Evolutionary conservation across 2,329 filamentous ascomycete genomes (phyloP).

Genomic region (Colletotrichum graminicola): DNA sequence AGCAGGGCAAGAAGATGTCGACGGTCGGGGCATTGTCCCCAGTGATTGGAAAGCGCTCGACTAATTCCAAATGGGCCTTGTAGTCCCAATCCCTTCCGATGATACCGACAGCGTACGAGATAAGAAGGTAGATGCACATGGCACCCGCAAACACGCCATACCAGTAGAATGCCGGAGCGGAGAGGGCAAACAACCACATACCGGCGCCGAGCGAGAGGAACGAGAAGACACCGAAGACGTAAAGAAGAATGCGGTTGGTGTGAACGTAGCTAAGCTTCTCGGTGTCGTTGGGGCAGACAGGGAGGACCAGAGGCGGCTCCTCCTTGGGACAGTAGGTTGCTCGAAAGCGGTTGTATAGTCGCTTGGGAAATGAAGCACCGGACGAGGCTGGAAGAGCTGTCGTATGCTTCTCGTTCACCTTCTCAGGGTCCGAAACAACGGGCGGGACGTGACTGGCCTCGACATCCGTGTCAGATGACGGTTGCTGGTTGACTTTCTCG

Average conservation of each 20-base stretch:
- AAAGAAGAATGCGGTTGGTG: conserved; percentile 55
- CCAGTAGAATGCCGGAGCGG: conserved; percentile 52
- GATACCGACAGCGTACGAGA: conserved; percentile 56
- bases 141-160: conserved; percentile 54
- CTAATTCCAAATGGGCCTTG: conserved; percentile 48
- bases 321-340: conserved; percentile 51
- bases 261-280: conserved; percentile 55
- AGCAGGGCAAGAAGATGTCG: conserved; percentile 57
- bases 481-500: conserved; percentile 35
- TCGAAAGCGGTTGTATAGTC: conserved; percentile 46
- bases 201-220: conserved; percentile 56
- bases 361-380: conserved; percentile 41
- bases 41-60: conserved; percentile 50
- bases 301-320: conserved; percentile 51
- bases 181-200: conserved; percentile 57
- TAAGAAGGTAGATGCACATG: conserved; percentile 56
- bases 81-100: conserved; percentile 56
- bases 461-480: conserved; percentile 34
- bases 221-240: conserved; percentile 55
- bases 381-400: conserved; percentile 30
- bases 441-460: conserved; percentile 32
- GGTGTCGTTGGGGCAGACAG: conserved; percentile 53
- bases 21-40: conserved; percentile 53
- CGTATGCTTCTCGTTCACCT: conserved; percentile 37
- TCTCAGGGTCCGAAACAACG: conserved; percentile 33